Evolutionary conservation across 805 yeast species (phyloP).

Genomic region (Candida taoyuanica): DNA sequence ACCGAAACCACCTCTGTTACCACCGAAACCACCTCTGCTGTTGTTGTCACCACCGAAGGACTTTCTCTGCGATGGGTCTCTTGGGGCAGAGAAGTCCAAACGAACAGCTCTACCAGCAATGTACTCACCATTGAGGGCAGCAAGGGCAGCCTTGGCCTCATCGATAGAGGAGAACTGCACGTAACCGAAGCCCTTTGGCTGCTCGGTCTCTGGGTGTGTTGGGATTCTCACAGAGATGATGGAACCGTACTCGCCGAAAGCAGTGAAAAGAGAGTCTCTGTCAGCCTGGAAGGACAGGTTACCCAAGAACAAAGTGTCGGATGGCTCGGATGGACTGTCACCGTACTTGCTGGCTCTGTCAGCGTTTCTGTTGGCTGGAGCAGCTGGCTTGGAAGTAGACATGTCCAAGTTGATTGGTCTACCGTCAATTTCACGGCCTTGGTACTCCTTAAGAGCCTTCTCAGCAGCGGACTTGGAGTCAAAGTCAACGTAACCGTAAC

Average conservation of each 20-base stretch:
- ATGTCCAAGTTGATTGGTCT: conserved; percentile 92
- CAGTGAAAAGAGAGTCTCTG: conserved; percentile 69
- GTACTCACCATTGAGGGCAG: conserved; percentile 82
- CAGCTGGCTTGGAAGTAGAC: conserved; percentile 77
- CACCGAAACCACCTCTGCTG: conserved; percentile 30
- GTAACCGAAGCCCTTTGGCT: conserved; percentile 98
- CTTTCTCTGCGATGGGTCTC: conserved; percentile 42
- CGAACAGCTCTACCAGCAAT: conserved; percentile 91
- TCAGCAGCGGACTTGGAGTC: conserved; percentile 73
- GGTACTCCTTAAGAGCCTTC: conserved; percentile 77
- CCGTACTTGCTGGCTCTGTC: conserved; percentile 90
- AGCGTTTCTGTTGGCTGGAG: conserved; percentile 45
- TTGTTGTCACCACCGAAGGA: conserved; percentile 31
- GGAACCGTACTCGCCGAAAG: conserved; percentile 74
- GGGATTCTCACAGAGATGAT: conserved; percentile 91
- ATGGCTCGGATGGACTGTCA: conserved; percentile 86
- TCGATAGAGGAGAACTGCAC: conserved; percentile 86
- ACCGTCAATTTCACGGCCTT: conserved; percentile 95
- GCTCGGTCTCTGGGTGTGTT: conserved; percentile 97
- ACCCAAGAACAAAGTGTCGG: conserved; percentile 95
- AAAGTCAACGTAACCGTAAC: conserved; percentile 97
- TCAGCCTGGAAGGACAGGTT: conserved; percentile 89
- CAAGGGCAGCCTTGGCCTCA: conserved; percentile 85
- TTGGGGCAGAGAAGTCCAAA: conserved; percentile 92
- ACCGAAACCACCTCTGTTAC: conserved; percentile 34